Evolutionary conservation across 1,284 basidiomycete species (phyloP).

Genomic region (Phylloboletellus chloephorus): DNA sequence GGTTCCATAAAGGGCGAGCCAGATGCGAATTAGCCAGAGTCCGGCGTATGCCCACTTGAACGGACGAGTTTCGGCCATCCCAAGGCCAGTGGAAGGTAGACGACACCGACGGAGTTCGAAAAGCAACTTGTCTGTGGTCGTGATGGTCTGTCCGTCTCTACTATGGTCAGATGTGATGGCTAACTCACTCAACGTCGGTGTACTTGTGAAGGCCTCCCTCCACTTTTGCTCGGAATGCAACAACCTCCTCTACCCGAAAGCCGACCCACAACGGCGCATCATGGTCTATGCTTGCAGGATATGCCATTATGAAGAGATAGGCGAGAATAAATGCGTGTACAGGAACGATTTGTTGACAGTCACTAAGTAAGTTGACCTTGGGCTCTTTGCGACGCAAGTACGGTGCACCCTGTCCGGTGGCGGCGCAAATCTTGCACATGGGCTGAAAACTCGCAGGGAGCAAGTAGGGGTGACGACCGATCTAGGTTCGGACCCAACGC

Average conservation of each 20-base stretch:
- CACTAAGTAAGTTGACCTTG: slow-evolving; percentile 66
- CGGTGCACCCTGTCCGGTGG: slow-evolving; percentile 8
- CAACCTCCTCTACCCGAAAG: slow-evolving; percentile 91
- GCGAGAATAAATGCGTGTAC: slow-evolving; percentile 87
- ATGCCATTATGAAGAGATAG: slow-evolving; percentile 84
- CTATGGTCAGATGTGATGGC: slow-evolving; percentile 10
- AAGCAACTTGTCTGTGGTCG: slow-evolving; percentile 12
- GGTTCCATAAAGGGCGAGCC: slow-evolving; percentile 32
- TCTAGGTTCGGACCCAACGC: slow-evolving; percentile 85
- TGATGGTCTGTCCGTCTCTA: slow-evolving; percentile 26
- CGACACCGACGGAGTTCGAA: slow-evolving; percentile 28
- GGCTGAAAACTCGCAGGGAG: slow-evolving; percentile 52
- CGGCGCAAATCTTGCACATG: slow-evolving; percentile 3
- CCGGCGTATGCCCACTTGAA: slow-evolving; percentile 19
- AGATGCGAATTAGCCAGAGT: slow-evolving; percentile 30
- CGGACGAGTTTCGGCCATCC: slow-evolving; percentile 9
- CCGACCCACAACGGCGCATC: slow-evolving; percentile 79
- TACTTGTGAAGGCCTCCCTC: slow-evolving; percentile 54
- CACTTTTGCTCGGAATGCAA: slow-evolving; percentile 92
- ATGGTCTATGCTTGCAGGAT: slow-evolving; percentile 94
- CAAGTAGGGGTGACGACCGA: slow-evolving; percentile 90
- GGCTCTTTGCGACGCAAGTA: neutral
- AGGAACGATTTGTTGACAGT: slow-evolving; percentile 91
- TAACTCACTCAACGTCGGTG: slow-evolving; percentile 9
- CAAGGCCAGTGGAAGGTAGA: neutral